Evolutionary conservation across 139 green algal genomes (phyloP), one percentile per base, ranked within the genome.

Genomic region (Picochlorum sp.): DNA sequence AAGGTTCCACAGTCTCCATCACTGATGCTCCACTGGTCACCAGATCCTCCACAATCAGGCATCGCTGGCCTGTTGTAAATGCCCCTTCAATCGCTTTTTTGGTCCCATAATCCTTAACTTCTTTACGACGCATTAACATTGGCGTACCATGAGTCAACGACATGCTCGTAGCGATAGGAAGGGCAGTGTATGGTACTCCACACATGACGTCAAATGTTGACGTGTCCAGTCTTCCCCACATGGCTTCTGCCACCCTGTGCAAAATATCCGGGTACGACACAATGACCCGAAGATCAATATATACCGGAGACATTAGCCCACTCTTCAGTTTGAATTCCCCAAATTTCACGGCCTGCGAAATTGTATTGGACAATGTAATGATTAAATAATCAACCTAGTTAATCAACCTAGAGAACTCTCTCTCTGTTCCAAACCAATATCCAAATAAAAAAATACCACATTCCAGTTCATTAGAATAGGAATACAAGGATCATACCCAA

Each of bases 271-370:
- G 93, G 72, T 97, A 96, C 0, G 89, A 97, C 14, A 99, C 93
- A 50, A 99, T 97, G 31, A 98, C 80, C 7, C 93, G 85, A 41
- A 99, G 78, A 75, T 99, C 93, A 24, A 99, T 80, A 65, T 99
- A 99, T 20, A 99, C 87, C 3, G 93, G 93, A 3, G 87, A 96
- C 25, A 89, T 78, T 24, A 99, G 69, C 10, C 93, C 93, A 57
- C 83, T 95, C 73, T 99, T 99, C 4, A 99, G 82, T 66, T 91
- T 97, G 78, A 99, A 99, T 52, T 91, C 78, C 24, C 93, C 93
- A 78, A 99, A 98, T 70, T 99, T 99, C 37, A 99, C 85, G 1
- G 93, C 93, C 79, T 96, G 83, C 35, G 12, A 41, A 41, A 31
- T 30, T 24, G 26, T 53, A n/a, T 10, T 14, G 41, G 39, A 20